A percentile compares a stretch with the other conserved stretches of the same genome.
These are phyloP conservation scores for Torulaspora franciscae DNA, from an alignment of 805 yeast species.

Conservation along the genomic window DNA sequence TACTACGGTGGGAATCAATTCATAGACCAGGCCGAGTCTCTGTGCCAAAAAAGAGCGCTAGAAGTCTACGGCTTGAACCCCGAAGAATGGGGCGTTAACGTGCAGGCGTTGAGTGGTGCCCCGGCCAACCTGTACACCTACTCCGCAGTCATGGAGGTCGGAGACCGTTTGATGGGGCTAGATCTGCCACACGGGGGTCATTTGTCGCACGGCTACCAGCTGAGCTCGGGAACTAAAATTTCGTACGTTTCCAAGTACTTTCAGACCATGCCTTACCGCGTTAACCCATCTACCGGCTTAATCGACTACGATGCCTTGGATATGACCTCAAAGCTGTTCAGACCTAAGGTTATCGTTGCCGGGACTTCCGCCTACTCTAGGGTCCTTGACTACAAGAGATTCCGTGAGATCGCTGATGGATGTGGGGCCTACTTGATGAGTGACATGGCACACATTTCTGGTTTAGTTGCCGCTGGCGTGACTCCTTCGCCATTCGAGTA, in stretches of 20 bases:
- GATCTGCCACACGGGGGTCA: conserved; percentile 99
- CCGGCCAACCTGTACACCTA: conserved; percentile 95
- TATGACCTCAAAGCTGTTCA: conserved; percentile 74
- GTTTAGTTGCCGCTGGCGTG: conserved; percentile 91
- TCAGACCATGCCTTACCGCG: conserved; percentile 96
- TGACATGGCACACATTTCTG: conserved; percentile 98
- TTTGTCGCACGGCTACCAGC: conserved; percentile 94
- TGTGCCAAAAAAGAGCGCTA: conserved; percentile 89
- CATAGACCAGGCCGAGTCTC: conserved; percentile 83
- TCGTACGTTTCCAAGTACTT: conserved; percentile 90
- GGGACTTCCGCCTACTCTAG: conserved; percentile 97
- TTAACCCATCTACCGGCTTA: conserved; percentile 78
- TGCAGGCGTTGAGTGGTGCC: conserved; percentile 91
- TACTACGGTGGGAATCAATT: conserved; percentile 97
- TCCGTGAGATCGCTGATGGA: conserved; percentile 85
- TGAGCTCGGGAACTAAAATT: conserved; percentile 75
- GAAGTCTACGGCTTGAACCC: conserved; percentile 73
- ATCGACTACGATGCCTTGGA: conserved; percentile 88
- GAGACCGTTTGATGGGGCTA: conserved; percentile 94
- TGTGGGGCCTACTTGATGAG: conserved; percentile 90
- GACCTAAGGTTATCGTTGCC: conserved; percentile 93
- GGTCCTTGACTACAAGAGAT: conserved; percentile 80
- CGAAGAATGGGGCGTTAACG: conserved; percentile 94
- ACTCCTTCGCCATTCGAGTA: conserved; percentile 88
- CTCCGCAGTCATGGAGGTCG: conserved; percentile 81